Percentiles rank a stretch among this genome's conserved stretches.
Conservation (phyloP, 108 stramenopile genomes). For the Cyclostephanos invisitatus region DNA sequence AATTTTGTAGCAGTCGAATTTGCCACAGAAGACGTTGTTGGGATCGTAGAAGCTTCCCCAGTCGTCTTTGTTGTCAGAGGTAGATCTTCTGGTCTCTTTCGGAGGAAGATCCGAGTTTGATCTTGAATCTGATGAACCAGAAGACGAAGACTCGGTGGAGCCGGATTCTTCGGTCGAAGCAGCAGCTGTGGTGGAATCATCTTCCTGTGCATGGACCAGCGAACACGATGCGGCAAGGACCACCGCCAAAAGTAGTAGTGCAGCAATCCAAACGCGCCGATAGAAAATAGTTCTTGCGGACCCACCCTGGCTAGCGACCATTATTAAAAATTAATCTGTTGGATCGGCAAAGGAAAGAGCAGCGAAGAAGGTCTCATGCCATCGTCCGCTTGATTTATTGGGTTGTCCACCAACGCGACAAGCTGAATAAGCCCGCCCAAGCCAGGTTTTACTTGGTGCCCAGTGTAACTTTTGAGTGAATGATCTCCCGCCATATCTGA, state of each 20-base stretch:
- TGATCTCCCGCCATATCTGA: too few species aligned
- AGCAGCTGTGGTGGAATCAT: constrained; percentile 1
- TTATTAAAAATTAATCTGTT: not conserved
- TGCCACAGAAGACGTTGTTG: constrained; percentile 80
- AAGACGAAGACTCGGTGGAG: not conserved
- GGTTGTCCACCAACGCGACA: too few species aligned
- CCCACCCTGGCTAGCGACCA: not conserved
- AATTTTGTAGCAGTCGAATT: constrained; percentile 88
- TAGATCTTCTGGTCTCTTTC: not conserved
- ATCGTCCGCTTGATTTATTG: too few species aligned
- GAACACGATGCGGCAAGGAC: constrained; percentile 8
- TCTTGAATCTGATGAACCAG: constrained; percentile 5
- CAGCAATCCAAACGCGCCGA: constrained; percentile 7
- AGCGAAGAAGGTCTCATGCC: too few species aligned
- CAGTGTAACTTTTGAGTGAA: too few species aligned
- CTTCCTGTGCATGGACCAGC: constrained; percentile 5
- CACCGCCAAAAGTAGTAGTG: not conserved
- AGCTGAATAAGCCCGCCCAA: too few species aligned
- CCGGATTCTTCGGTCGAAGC: constrained; percentile 1
- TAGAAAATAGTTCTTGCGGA: not conserved
- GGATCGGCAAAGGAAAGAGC: not conserved
- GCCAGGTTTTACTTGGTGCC: too few species aligned
- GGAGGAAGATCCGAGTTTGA: not conserved
- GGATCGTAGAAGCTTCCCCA: constrained; percentile 90
- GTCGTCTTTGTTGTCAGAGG: constrained; percentile 39